These are phyloP conservation scores for Apium graveolens DNA, from an alignment of 129 eudicot species.

Conservation along the genomic window DNA sequence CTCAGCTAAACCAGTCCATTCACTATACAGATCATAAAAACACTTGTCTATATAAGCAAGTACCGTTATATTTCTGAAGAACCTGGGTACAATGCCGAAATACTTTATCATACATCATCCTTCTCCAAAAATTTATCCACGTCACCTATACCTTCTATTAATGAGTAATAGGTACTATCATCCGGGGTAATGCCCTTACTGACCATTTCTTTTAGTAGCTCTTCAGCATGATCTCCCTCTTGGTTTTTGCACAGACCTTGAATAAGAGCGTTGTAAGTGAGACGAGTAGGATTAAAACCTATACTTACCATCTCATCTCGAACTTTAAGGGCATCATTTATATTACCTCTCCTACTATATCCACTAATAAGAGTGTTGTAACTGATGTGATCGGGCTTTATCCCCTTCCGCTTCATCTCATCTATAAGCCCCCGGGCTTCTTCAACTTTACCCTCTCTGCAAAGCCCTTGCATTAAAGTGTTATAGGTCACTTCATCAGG, in stretches of 20 bases:
- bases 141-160: slow-evolving; percentile 46
- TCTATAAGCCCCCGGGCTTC: slow-evolving; percentile 48
- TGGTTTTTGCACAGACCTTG: slow-evolving; percentile 57
- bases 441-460: slow-evolving; percentile 54
- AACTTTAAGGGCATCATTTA: slow-evolving; percentile 56
- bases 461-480: slow-evolving; percentile 61
- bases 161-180: slow-evolving; percentile 43
- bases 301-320: slow-evolving; percentile 49
- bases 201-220: slow-evolving; percentile 58
- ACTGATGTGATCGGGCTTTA: slow-evolving; percentile 54
- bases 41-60: neutral
- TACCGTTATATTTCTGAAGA: neutral
- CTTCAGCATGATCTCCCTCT: slow-evolving; percentile 41
- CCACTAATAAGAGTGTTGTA: slow-evolving; percentile 68
- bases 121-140: slow-evolving; percentile 31
- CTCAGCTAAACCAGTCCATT: neutral
- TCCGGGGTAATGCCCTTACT: slow-evolving; percentile 59
- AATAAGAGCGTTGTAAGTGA: slow-evolving; percentile 68
- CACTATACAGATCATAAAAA: neutral
- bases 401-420: slow-evolving; percentile 63
- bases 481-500: slow-evolving; percentile 82
- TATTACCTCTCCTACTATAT: slow-evolving; percentile 63
- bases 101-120: slow-evolving; percentile 1
- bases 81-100: neutral
- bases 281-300: slow-evolving; percentile 51